These are phyloP conservation scores for Trypanosoma lewisi DNA, from an alignment of 208 protist species.

Conservation along the genomic window DNA sequence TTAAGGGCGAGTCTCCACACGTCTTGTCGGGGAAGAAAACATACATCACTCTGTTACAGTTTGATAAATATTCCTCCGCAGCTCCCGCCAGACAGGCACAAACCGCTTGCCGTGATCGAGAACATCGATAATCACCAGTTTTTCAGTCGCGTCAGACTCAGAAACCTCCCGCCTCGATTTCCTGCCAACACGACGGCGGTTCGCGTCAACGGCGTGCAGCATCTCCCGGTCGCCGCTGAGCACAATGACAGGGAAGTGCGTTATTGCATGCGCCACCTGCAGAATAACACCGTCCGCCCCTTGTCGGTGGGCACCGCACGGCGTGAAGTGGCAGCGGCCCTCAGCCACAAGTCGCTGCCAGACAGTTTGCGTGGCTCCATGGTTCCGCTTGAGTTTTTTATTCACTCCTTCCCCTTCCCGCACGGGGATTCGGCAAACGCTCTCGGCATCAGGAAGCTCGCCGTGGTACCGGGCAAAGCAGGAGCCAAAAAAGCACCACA, in stretches of 20 bases:
- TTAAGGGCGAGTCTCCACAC: too few relatives aligned
- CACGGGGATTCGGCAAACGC: conserved; percentile 37
- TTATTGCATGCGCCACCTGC: conserved; percentile 46
- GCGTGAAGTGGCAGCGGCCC: conserved; percentile 54
- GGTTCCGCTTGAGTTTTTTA: not conserved
- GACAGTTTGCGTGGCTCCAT: conserved; percentile 18
- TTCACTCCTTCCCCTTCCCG: not conserved
- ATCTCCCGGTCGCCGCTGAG: conserved; percentile 59
- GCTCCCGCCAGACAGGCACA: conserved; percentile 64
- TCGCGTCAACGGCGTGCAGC: conserved; percentile 31
- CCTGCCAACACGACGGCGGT: conserved; percentile 35
- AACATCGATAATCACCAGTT: conserved; percentile 61
- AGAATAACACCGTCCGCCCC: conserved; percentile 74
- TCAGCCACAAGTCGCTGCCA: conserved; percentile 43
- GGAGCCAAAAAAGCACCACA: conserved; percentile 89
- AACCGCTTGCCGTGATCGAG: conserved; percentile 61
- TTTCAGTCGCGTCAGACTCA: conserved; percentile 26
- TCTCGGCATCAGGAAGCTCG: conserved; percentile 50
- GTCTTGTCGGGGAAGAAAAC: too few relatives aligned
- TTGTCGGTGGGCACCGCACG: conserved; percentile 72
- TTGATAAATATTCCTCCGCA: conserved; percentile 30
- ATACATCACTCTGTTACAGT: conserved; percentile 11
- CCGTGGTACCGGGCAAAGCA: conserved; percentile 82
- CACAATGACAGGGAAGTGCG: conserved; percentile 34
- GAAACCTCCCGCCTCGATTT: conserved; percentile 51